Evolutionary conservation across 148 eudicot species (phyloP).

Genomic region (Rhododendron vialii): DNA sequence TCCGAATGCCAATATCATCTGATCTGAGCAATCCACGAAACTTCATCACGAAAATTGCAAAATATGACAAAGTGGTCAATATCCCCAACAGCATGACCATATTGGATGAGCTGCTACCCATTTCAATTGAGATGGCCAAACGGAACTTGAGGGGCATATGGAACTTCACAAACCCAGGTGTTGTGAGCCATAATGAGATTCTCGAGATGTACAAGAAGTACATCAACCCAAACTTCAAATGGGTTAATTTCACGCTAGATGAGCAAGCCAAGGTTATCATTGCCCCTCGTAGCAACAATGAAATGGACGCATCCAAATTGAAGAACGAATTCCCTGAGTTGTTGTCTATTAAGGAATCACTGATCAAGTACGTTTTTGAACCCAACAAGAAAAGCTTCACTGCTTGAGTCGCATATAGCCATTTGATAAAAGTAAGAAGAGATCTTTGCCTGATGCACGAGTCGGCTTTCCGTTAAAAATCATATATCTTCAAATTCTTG

Average conservation of each 20-base stretch:
- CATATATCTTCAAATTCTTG: background rate
- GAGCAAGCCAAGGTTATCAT: conserved; percentile 7
- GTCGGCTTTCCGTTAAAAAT: background rate
- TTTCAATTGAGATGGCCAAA: conserved; percentile 12
- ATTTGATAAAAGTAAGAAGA: background rate
- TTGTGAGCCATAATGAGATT: conserved; percentile 10
- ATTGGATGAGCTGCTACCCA: conserved; percentile 15
- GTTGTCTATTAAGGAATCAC: conserved; percentile 11
- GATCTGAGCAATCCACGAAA: conserved; percentile 12
- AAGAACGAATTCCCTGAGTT: conserved; percentile 11
- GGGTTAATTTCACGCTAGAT: conserved; percentile 8
- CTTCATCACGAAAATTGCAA: conserved; percentile 14
- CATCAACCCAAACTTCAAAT: conserved; percentile 12
- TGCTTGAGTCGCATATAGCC: background rate
- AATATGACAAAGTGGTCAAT: conserved; percentile 16
- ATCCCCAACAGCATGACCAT: conserved; percentile 19
- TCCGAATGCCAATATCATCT: conserved; percentile 20
- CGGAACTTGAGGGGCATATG: conserved; percentile 13
- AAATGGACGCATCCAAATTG: conserved; percentile 12
- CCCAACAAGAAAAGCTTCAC: conserved; percentile 9
- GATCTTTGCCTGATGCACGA: background rate
- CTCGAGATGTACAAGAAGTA: conserved; percentile 14
- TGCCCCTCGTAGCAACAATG: conserved; percentile 18
- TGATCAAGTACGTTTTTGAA: conserved; percentile 8
- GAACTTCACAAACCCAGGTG: conserved; percentile 21